These are phyloP conservation scores for Botrytis porri DNA, from an alignment of 2,329 filamentous ascomycete species.

Conservation along the genomic window DNA sequence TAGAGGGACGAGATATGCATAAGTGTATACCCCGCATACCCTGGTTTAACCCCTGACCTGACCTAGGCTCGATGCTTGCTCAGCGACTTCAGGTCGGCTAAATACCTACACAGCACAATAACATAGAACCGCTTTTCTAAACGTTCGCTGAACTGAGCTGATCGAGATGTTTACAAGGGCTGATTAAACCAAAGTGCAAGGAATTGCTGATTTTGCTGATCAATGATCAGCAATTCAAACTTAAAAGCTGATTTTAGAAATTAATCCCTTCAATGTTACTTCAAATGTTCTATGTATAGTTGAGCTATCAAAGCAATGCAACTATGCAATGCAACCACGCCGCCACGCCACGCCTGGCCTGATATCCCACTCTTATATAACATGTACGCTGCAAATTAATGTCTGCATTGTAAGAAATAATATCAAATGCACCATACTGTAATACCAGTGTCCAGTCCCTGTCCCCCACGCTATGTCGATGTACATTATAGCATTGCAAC, in stretches of 20 bases:
- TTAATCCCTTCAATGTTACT: background rate
- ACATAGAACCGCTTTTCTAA: background rate
- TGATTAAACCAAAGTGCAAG: background rate
- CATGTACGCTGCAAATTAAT: background rate
- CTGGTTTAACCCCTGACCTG: background rate
- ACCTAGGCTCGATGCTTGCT: background rate
- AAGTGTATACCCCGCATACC: slow-evolving; percentile 2
- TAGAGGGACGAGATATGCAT: background rate
- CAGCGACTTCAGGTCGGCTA: background rate
- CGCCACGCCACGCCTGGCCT: background rate
- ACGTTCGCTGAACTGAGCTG: background rate
- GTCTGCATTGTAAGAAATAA: background rate
- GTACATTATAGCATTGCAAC: background rate
- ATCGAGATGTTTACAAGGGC: background rate
- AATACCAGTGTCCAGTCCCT: background rate
- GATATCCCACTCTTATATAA: background rate
- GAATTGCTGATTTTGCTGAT: background rate
- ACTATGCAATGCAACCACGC: background rate
- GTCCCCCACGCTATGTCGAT: background rate
- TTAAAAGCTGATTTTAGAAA: background rate
- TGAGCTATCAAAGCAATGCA: background rate
- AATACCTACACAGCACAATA: background rate
- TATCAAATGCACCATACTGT: background rate
- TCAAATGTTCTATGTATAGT: background rate
- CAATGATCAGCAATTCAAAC: background rate